Percentiles rank a stretch among this genome's conserved stretches.
Conservation (phyloP, 2,329 filamentous ascomycete genomes). For the Aureobasidium subglaciale region DNA sequence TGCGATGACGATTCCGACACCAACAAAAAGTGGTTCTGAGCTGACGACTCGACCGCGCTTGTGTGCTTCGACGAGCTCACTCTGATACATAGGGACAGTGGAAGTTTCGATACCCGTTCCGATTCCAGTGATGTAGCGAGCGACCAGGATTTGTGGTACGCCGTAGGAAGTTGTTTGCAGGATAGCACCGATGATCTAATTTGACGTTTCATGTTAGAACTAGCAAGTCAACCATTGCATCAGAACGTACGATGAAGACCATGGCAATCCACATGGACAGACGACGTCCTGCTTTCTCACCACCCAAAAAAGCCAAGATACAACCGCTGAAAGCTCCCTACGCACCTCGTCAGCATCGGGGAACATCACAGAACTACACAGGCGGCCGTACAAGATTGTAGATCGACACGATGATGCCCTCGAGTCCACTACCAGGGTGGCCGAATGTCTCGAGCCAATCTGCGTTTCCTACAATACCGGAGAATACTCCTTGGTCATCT, state of each 20-base stretch:
- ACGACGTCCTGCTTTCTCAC: slow-evolving; percentile 31
- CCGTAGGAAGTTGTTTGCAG: slow-evolving; percentile 40
- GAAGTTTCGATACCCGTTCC: slow-evolving; percentile 40
- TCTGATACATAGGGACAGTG: slow-evolving; percentile 38
- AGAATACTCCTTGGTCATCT: slow-evolving; percentile 30
- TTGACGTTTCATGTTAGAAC: no score
- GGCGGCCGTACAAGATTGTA: slow-evolving; percentile 32
- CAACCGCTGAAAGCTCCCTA: slow-evolving; percentile 30
- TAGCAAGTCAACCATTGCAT: no score
- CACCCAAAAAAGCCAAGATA: slow-evolving; percentile 32
- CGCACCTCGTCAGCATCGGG: neutral
- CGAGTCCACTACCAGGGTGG: slow-evolving; percentile 31
- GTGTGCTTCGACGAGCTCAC: slow-evolving; percentile 28
- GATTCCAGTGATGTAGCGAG: slow-evolving; percentile 42
- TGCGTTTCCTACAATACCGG: slow-evolving; percentile 35
- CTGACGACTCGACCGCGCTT: slow-evolving; percentile 29
- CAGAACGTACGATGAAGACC: slow-evolving; percentile 31
- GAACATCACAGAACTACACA: neutral
- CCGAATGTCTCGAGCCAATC: slow-evolving; percentile 35
- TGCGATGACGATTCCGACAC: slow-evolving; percentile 28
- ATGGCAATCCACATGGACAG: slow-evolving; percentile 37
- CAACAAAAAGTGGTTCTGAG: slow-evolving; percentile 30
- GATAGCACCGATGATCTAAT: slow-evolving; percentile 35
- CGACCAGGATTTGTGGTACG: slow-evolving; percentile 41
- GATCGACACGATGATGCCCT: slow-evolving; percentile 38